Evolutionary conservation across 2,329 filamentous ascomycete genomes (phyloP).

Genomic region (Coniochaeta ligniaria): DNA sequence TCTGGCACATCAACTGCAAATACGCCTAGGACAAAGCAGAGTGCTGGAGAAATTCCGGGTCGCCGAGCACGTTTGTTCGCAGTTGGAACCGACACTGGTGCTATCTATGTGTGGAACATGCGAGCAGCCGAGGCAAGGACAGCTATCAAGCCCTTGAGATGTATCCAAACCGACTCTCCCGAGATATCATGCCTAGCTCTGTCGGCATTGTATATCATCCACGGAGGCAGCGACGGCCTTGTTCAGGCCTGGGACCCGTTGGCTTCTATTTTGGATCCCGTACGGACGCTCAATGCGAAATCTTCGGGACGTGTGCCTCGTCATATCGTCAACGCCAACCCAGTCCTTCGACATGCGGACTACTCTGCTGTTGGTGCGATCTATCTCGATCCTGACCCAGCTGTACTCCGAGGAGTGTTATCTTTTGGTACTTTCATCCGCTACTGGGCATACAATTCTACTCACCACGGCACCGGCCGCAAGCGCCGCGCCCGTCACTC

Average conservation of each 20-base stretch:
- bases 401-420: constrained; percentile 76
- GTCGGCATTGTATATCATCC: constrained; percentile 80
- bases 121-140: constrained; percentile 56
- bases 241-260: constrained; percentile 97
- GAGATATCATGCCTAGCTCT: constrained; percentile 76
- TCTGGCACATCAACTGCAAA: constrained; percentile 37
- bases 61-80: constrained; percentile 76
- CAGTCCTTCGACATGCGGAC: constrained; percentile 60
- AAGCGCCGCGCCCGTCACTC: constrained; percentile 74
- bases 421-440: constrained; percentile 81
- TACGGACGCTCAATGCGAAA: constrained; percentile 80
- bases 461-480: constrained; percentile 64
- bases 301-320: constrained; percentile 78
- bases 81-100: constrained; percentile 70
- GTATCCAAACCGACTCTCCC: constrained; percentile 86
- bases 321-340: constrained; percentile 47
- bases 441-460: constrained; percentile 91
- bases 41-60: constrained; percentile 64
- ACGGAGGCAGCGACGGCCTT: constrained; percentile 89
- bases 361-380: constrained; percentile 80
- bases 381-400: constrained; percentile 79
- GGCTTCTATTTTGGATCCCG: constrained; percentile 67
- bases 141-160: constrained; percentile 62
- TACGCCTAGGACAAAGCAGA: constrained; percentile 31
- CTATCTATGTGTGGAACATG: constrained; percentile 79